phyloP scores from a whole-genome alignment of 2,329 filamentous ascomycete genomes.

The Sporothrix pseudoabietina region DNA sequence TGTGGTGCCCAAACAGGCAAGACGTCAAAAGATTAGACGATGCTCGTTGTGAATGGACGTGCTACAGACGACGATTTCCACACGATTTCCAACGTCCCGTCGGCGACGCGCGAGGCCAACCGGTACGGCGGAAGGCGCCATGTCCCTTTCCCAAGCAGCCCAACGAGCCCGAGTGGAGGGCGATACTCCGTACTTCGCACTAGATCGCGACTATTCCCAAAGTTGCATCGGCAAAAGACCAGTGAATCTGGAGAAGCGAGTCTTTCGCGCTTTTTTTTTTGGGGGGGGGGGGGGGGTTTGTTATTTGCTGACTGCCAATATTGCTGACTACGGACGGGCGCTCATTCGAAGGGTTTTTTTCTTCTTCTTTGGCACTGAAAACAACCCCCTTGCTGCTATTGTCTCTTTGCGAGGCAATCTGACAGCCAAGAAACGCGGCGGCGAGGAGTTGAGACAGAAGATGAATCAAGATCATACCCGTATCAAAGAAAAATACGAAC shows the following conservation, averaged over 20 bases:
- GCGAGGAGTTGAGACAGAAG: constrained; percentile 1
- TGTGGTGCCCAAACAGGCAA: constrained; percentile 17
- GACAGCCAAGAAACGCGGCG: constrained; percentile 11
- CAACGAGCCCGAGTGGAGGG: not conserved
- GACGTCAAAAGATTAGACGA: not conserved
- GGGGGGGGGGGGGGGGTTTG: too few species aligned
- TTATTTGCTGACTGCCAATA: not conserved
- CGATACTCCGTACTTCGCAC: too few species aligned
- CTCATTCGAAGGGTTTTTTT: not conserved
- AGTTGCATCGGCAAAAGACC: constrained; percentile 1
- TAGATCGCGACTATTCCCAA: too few species aligned
- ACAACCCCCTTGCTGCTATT: not conserved
- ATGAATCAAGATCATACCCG: not conserved
- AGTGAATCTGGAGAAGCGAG: not conserved
- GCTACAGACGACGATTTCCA: not conserved
- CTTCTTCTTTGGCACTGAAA: not conserved
- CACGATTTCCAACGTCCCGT: not conserved
- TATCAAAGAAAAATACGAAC: not conserved
- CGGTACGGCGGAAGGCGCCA: constrained; percentile 17
- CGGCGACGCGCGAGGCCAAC: constrained; percentile 11
- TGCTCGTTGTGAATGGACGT: not conserved
- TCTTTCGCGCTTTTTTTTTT: not conserved
- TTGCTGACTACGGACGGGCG: constrained; percentile 3
- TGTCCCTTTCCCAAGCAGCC: not conserved
- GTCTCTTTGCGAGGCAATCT: not conserved